Evolutionary conservation across 108 stramenopile species (phyloP).

Genomic region (Pseudonitzschia multistriata): DNA sequence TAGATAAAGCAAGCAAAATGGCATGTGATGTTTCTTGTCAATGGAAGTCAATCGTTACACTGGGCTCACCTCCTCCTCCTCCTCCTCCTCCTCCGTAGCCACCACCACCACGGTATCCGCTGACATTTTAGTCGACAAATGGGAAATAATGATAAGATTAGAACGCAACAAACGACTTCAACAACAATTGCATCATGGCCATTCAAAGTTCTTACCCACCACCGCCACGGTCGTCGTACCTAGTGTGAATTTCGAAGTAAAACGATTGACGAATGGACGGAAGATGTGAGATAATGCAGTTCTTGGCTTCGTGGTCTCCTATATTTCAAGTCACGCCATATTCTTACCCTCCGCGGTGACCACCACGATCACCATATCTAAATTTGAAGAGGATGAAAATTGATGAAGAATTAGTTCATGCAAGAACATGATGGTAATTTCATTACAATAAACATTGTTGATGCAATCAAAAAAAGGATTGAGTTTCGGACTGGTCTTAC

Average conservation of each 20-base stretch:
- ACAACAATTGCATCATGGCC: neutral
- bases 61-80: conserved; percentile 20
- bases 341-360: conserved; percentile 42
- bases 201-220: conserved; percentile 22
- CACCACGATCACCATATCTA: conserved; percentile 40
- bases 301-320: neutral
- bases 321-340: too few relatives aligned
- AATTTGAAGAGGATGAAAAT: neutral
- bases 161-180: neutral
- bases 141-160: conserved; percentile 3
- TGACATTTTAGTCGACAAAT: conserved; percentile 3
- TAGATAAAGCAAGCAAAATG: neutral
- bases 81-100: conserved; percentile 24
- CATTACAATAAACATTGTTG: too few relatives aligned
- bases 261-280: neutral
- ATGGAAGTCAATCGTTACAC: too few relatives aligned
- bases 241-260: conserved; percentile 3
- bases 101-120: conserved; percentile 17
- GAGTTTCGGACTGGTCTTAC: too few relatives aligned
- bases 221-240: conserved; percentile 25
- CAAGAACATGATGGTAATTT: too few relatives aligned
- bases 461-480: too few relatives aligned
- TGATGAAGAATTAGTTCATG: neutral
- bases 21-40: too few relatives aligned
- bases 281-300: neutral